phyloP scores from a whole-genome alignment of 768 basidiomycete genomes.

The Lactifluus piperatus region DNA sequence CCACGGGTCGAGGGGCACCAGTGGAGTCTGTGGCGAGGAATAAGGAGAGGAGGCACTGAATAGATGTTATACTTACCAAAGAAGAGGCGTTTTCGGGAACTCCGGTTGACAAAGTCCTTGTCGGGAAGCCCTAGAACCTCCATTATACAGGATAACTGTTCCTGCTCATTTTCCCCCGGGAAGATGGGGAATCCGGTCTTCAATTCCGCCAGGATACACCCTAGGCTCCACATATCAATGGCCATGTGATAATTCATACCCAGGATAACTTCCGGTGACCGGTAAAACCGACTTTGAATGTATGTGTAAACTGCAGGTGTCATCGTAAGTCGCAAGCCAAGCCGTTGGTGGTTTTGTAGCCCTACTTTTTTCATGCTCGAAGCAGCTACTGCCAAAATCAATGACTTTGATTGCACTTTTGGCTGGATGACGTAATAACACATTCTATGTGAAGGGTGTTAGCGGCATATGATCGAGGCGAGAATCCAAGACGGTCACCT shows the following conservation, averaged over 20 bases:
- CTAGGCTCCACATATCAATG: slow-evolving; percentile 99
- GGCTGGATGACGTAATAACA: slow-evolving; percentile 86
- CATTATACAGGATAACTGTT: slow-evolving; percentile 98
- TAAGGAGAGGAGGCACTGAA: background rate
- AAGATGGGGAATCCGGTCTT: slow-evolving; percentile 98
- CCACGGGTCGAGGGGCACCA: slow-evolving; percentile 85
- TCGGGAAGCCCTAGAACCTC: slow-evolving; percentile 95
- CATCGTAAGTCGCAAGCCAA: background rate
- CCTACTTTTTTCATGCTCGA: slow-evolving; percentile 97
- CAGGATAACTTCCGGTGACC: slow-evolving; percentile 98
- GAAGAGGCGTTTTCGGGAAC: slow-evolving; percentile 89
- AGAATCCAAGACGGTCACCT: slow-evolving; percentile 40
- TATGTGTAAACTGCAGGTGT: slow-evolving; percentile 83
- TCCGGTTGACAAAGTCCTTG: slow-evolving; percentile 88
- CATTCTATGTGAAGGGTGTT: slow-evolving; percentile 51
- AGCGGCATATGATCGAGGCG: slow-evolving; percentile 1
- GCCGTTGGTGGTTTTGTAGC: slow-evolving; percentile 4
- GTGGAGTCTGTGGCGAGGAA: slow-evolving; percentile 63
- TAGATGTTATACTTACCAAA: slow-evolving; percentile 56
- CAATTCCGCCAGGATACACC: slow-evolving; percentile 94
- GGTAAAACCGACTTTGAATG: slow-evolving; percentile 98
- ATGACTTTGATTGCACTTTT: slow-evolving; percentile 98
- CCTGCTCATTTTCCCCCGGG: slow-evolving; percentile 98
- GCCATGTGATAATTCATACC: slow-evolving; percentile 99
- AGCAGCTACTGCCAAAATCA: slow-evolving; percentile 97